Percentiles rank a stretch among this genome's conserved stretches.
phyloP scores from a whole-genome alignment of 129 eudicot genomes.

The Centella asiatica region DNA sequence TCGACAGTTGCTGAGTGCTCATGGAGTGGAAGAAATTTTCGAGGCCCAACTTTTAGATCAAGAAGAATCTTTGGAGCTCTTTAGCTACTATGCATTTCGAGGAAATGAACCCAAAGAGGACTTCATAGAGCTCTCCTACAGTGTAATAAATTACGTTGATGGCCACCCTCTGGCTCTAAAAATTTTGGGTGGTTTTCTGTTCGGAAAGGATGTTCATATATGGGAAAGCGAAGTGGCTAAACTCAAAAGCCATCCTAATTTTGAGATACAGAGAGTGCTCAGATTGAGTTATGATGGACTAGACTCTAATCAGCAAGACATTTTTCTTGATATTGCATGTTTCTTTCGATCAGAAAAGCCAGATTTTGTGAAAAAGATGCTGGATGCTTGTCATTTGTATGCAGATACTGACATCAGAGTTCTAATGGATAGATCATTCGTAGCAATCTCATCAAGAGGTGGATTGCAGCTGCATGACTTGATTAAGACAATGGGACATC shows the following conservation, averaged over 20 bases:
- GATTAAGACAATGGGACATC: conserved; percentile 4
- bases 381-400: background rate
- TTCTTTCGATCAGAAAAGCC: background rate
- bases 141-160: no score
- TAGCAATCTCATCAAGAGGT: conserved; percentile 2
- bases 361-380: background rate
- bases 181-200: conserved; percentile 6
- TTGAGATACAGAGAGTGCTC: background rate
- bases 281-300: background rate
- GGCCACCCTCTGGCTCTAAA: background rate
- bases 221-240: background rate
- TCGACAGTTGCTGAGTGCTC: background rate
- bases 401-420: background rate
- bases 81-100: no score
- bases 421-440: background rate
- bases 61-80: background rate
- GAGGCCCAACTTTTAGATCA: background rate
- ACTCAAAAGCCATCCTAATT: background rate
- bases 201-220: background rate
- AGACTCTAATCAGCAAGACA: background rate
- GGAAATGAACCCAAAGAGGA: no score
- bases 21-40: background rate
- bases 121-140: no score
- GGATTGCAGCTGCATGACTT: background rate
- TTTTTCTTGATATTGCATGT: conserved; percentile 1